A percentile compares a stretch with the other conserved stretches of the same genome.
Evolutionary conservation across 192 early-diverging fungal genomes (phyloP).

Genomic region (Mortierella antarctica): DNA sequence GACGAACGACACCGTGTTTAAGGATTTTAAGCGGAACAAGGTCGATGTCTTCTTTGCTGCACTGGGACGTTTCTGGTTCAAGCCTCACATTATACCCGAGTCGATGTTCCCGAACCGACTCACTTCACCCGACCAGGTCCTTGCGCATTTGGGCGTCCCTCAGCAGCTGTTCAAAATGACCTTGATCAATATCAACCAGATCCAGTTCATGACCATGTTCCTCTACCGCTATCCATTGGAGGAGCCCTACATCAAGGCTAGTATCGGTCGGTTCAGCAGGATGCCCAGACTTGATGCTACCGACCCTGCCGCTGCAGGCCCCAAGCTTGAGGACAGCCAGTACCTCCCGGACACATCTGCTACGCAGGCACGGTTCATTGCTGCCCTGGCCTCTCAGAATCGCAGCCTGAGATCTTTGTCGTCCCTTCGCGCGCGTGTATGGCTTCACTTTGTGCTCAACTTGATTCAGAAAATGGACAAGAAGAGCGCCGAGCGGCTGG

Average conservation of each 20-base stretch:
- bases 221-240: slow-evolving; percentile 62
- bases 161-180: slow-evolving; percentile 57
- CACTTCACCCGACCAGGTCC: slow-evolving; percentile 19
- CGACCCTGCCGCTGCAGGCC: not conserved
- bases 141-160: slow-evolving; percentile 56
- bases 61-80: slow-evolving; percentile 67
- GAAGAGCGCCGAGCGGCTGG: slow-evolving; percentile 61
- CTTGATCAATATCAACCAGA: slow-evolving; percentile 64
- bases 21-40: slow-evolving; percentile 69
- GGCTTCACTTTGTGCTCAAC: slow-evolving; percentile 64
- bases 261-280: slow-evolving; percentile 56
- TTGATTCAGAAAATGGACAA: slow-evolving; percentile 61
- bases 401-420: slow-evolving; percentile 36
- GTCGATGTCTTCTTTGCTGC: slow-evolving; percentile 62
- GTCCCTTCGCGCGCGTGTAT: slow-evolving; percentile 60
- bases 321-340: slow-evolving; percentile 26
- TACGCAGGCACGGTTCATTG: slow-evolving; percentile 1
- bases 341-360: slow-evolving; percentile 56
- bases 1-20: slow-evolving; percentile 60
- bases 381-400: not conserved
- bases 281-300: slow-evolving; percentile 22
- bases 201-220: slow-evolving; percentile 66
- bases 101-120: slow-evolving; percentile 62
- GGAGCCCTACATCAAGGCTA: slow-evolving; percentile 61
- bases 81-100: slow-evolving; percentile 48